Evolutionary conservation across 108 stramenopile species (phyloP).

Genomic region (Nitzschia palea): DNA sequence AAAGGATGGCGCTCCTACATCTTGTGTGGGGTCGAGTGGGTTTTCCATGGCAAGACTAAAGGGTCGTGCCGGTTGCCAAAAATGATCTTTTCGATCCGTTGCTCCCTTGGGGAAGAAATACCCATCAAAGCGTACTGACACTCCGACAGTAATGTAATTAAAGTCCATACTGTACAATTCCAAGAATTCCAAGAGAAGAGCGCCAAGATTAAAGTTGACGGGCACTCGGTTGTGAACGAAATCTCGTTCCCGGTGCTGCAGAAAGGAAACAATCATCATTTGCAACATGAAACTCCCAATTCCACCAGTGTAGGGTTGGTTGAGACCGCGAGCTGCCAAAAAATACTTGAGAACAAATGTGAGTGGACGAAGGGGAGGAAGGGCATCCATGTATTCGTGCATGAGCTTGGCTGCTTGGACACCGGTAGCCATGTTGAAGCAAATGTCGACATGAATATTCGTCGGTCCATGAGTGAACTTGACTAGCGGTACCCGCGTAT

Average conservation of each 20-base stretch:
- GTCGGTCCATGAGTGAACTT: constrained; percentile 88
- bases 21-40: constrained; percentile 77
- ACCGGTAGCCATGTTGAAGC: constrained; percentile 84
- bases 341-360: constrained; percentile 94
- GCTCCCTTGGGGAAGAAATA: constrained; percentile 87
- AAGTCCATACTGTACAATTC: constrained; percentile 90
- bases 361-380: constrained; percentile 88
- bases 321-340: constrained; percentile 85
- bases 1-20: constrained; percentile 82
- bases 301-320: constrained; percentile 95
- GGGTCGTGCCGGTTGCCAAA: constrained; percentile 60
- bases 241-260: constrained; percentile 79
- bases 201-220: constrained; percentile 66
- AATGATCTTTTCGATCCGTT: constrained; percentile 44
- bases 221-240: constrained; percentile 34
- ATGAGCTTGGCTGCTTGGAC: constrained; percentile 73
- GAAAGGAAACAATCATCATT: constrained; percentile 85
- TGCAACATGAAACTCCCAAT: constrained; percentile 91
- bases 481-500: constrained; percentile 92
- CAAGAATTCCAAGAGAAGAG: constrained; percentile 88
- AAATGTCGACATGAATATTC: constrained; percentile 81
- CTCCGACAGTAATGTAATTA: constrained; percentile 87
- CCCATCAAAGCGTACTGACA: constrained; percentile 84
- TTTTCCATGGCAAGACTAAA: constrained; percentile 84
- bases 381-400: constrained; percentile 69